These are phyloP conservation scores for Musa balbisiana DNA, from an alignment of 202 grass and related monocot genomes.

Conservation along the genomic window DNA sequence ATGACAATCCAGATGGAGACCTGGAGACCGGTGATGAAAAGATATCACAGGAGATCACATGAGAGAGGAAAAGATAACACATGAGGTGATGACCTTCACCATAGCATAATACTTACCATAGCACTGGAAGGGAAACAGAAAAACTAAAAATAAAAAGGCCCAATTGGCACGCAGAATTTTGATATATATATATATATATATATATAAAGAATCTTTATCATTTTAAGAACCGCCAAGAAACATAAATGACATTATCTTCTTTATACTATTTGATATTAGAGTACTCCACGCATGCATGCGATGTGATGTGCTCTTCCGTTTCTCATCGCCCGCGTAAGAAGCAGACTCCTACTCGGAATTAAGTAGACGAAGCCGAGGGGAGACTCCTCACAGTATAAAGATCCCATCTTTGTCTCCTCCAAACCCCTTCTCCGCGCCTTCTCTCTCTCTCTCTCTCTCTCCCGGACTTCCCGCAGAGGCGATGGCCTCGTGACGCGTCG, in stretches of 20 bases:
- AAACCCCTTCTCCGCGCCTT: neutral
- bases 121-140: too few relatives aligned
- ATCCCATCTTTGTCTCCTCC: neutral
- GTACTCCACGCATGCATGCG: neutral
- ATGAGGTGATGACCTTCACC: too few relatives aligned
- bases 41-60: too few relatives aligned
- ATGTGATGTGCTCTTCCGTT: neutral
- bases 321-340: neutral
- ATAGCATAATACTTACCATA: too few relatives aligned
- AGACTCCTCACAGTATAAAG: neutral
- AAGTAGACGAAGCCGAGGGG: neutral
- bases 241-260: neutral
- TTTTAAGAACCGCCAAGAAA: neutral
- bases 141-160: too few relatives aligned
- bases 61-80: too few relatives aligned
- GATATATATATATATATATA: too few relatives aligned
- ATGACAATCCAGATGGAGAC: too few relatives aligned
- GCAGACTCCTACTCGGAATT: neutral
- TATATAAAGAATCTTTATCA: too few relatives aligned
- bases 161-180: too few relatives aligned
- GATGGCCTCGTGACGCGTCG: neutral
- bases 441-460: neutral
- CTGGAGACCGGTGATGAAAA: too few relatives aligned
- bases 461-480: neutral
- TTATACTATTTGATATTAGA: too few relatives aligned